Evolutionary conservation across 139 green algal genomes (phyloP).

Genomic region (Tetratostichococcus sp.): DNA sequence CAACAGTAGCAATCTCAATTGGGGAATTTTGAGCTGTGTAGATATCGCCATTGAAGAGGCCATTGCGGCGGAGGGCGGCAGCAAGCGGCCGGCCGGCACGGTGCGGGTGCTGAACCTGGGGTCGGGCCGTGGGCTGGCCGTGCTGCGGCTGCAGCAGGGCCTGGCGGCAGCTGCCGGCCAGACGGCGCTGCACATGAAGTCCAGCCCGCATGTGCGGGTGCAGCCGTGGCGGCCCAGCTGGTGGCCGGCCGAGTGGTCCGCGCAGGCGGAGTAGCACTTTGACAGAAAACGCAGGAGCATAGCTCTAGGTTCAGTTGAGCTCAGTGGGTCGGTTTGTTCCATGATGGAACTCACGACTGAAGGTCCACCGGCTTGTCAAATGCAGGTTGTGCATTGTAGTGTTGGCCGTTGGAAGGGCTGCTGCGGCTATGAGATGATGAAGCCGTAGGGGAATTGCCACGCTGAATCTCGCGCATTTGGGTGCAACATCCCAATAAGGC

Average conservation of each 20-base stretch:
- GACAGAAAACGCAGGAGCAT: not conserved
- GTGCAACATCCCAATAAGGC: no score
- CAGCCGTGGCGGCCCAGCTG: slow-evolving; percentile 24
- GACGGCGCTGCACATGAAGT: not conserved
- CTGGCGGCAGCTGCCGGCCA: slow-evolving; percentile 1
- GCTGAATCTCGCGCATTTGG: no score
- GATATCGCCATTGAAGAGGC: not conserved
- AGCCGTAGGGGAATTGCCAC: no score
- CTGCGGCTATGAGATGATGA: no score
- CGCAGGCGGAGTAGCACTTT: not conserved
- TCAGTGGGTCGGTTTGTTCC: no score
- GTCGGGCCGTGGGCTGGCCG: slow-evolving; percentile 31
- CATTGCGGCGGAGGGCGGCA: not conserved
- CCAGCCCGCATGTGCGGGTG: slow-evolving; percentile 6
- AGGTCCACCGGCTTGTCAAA: no score
- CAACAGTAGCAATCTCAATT: slow-evolving; percentile 1
- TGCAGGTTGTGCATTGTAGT: no score
- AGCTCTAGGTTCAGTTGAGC: no score
- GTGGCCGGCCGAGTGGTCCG: slow-evolving; percentile 40
- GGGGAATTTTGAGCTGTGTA: not conserved
- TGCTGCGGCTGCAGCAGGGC: slow-evolving; percentile 33
- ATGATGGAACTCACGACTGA: no score
- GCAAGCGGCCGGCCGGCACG: slow-evolving; percentile 7
- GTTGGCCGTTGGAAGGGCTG: no score
- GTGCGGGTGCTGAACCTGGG: slow-evolving; percentile 12